phyloP scores from a whole-genome alignment of 1,139 yeast genomes.

The Geotrichum phurueaensis region DNA sequence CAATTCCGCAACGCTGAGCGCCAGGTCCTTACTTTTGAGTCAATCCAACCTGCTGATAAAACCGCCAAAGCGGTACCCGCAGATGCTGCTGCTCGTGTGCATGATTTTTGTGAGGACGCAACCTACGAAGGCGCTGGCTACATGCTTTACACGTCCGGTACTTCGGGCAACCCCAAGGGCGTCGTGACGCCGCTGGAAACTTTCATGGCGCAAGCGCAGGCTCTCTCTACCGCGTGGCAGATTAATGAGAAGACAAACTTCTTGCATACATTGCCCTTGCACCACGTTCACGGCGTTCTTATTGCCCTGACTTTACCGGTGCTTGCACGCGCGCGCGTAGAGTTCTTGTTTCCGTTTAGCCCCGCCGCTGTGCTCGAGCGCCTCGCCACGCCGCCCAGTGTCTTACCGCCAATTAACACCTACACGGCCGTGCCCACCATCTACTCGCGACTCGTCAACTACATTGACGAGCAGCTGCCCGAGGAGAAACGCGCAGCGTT shows the following conservation, averaged over 20 bases:
- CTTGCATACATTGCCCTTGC: conserved; percentile 36
- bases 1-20: conserved; percentile 22
- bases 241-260: conserved; percentile 30
- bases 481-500: conserved; percentile 15
- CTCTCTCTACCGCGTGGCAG: conserved; percentile 34
- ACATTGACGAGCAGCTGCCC: conserved; percentile 22
- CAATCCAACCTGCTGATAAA: conserved; percentile 15
- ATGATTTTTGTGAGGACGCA: conserved; percentile 6
- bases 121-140: conserved; percentile 26
- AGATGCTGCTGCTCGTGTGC: background rate
- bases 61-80: conserved; percentile 11
- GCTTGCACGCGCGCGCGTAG: conserved; percentile 35
- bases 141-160: conserved; percentile 38
- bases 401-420: conserved; percentile 32
- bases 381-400: conserved; percentile 19
- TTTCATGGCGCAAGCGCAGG: conserved; percentile 33
- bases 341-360: conserved; percentile 34
- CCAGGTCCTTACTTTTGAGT: conserved; percentile 24
- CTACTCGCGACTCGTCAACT: conserved; percentile 30
- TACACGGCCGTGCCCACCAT: conserved; percentile 40
- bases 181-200: conserved; percentile 36
- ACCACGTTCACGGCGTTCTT: conserved; percentile 37
- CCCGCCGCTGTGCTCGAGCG: conserved; percentile 29
- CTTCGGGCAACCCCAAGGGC: conserved; percentile 38
- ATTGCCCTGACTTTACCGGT: conserved; percentile 35